Conservation (phyloP, 1,139 yeast species). For the Yamadazyma trypodendri region DNA sequence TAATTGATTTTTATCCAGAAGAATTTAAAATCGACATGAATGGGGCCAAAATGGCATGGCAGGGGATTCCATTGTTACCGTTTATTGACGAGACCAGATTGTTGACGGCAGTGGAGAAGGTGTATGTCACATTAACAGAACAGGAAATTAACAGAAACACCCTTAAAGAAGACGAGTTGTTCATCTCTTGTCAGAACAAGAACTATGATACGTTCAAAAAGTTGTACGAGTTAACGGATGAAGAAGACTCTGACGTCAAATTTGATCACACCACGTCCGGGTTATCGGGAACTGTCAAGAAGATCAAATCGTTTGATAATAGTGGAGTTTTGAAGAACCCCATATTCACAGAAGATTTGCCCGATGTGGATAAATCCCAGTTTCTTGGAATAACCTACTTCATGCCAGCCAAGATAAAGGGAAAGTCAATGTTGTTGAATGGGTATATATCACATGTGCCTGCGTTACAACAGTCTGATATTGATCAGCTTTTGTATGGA, state of each 20-base stretch:
- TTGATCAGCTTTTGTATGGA: constrained; percentile 55
- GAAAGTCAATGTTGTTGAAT: constrained; percentile 81
- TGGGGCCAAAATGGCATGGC: constrained; percentile 94
- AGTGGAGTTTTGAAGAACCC: constrained; percentile 58
- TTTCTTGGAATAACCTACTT: constrained; percentile 59
- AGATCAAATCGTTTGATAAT: constrained; percentile 45
- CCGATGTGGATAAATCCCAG: constrained; percentile 55
- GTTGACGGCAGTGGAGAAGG: constrained; percentile 60
- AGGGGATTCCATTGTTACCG: constrained; percentile 86
- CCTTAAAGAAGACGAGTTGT: constrained; percentile 58
- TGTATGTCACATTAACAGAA: constrained; percentile 63
- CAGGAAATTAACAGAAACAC: constrained; percentile 73
- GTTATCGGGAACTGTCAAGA: constrained; percentile 63
- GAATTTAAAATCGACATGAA: constrained; percentile 92
- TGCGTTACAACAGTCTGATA: constrained; percentile 68
- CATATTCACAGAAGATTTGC: constrained; percentile 53
- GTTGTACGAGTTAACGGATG: constrained; percentile 27
- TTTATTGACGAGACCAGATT: constrained; percentile 84
- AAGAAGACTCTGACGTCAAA: constrained; percentile 22
- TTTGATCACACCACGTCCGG: constrained; percentile 55
- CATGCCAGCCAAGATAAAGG: constrained; percentile 51
- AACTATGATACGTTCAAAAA: constrained; percentile 39
- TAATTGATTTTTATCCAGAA: constrained; percentile 88
- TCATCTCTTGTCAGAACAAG: constrained; percentile 57
- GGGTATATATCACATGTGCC: constrained; percentile 68